phyloP scores from a whole-genome alignment of 1,284 basidiomycete genomes.

The Apiotrichum laibachii region DNA sequence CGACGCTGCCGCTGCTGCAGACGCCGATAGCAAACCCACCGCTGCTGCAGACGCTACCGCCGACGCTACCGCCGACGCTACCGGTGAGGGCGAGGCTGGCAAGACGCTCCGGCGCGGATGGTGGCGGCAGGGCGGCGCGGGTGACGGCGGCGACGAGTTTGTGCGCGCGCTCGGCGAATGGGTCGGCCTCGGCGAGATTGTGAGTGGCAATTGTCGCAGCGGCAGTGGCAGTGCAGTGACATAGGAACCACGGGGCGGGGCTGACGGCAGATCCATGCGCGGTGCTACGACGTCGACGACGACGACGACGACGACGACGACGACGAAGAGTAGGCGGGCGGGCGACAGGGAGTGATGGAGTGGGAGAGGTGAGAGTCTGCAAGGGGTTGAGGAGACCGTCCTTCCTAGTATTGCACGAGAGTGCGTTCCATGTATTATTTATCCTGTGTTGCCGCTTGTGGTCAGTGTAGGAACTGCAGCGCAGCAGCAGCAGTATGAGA shows the following conservation, averaged over 20 bases:
- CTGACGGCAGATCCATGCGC: constrained; percentile 19
- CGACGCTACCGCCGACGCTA: not conserved
- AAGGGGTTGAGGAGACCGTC: no score
- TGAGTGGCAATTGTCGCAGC: no score
- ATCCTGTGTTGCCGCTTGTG: no score
- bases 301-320: constrained; percentile 7
- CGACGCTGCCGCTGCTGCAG: not conserved
- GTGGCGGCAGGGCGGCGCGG: constrained; percentile 44
- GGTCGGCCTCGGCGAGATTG: constrained; percentile 41
- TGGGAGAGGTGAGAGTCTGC: no score
- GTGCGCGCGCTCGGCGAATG: constrained; percentile 47
- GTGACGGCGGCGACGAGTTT: constrained; percentile 48
- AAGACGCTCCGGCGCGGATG: constrained; percentile 26
- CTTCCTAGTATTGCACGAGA: no score
- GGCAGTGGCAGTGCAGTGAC: no score
- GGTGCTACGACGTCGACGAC: constrained; percentile 12
- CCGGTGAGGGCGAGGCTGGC: not conserved
- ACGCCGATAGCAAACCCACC: not conserved
- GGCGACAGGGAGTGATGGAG: no score
- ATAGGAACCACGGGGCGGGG: not conserved
- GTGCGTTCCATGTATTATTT: no score
- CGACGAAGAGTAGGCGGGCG: not conserved
- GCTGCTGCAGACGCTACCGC: not conserved
- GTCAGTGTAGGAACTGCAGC: no score
- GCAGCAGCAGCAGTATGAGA: not conserved